Conservation (phyloP, 805 yeast genomes). For the Saccharomyces kudriavzevii region DNA sequence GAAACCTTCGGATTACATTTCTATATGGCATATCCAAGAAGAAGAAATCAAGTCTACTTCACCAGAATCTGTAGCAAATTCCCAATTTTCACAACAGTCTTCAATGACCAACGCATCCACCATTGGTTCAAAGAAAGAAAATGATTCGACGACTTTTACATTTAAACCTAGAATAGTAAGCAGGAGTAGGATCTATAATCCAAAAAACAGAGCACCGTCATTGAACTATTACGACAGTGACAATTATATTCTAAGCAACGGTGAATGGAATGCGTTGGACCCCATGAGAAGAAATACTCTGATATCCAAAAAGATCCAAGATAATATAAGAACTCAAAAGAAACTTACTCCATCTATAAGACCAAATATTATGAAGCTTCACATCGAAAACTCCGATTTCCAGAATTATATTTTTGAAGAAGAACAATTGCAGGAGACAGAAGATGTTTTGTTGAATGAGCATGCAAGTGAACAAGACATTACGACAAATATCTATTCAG, state of each 20-base stretch:
- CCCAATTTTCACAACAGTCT: conserved; percentile 17
- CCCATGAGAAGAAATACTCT: conserved; percentile 20
- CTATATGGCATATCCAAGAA: conserved; percentile 30
- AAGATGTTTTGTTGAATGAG: neutral
- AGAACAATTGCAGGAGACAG: neutral
- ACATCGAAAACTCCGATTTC: neutral
- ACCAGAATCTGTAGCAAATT: conserved; percentile 20
- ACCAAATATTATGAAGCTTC: neutral
- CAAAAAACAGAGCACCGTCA: conserved; percentile 3
- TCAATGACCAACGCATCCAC: conserved; percentile 10
- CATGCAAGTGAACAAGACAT: neutral
- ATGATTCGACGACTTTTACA: conserved; percentile 11
- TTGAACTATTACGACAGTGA: conserved; percentile 3
- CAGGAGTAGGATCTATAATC: conserved; percentile 11
- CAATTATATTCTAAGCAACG: conserved; percentile 4
- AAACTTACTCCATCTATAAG: conserved; percentile 1
- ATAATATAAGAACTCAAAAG: conserved; percentile 8
- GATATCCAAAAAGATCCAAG: conserved; percentile 15
- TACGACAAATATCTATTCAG: neutral
- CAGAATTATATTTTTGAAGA: neutral
- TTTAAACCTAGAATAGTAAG: conserved; percentile 25
- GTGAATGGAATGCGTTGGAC: conserved; percentile 12
- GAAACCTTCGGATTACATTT: conserved; percentile 20
- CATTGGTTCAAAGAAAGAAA: conserved; percentile 6
- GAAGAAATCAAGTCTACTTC: conserved; percentile 10